Conservation (phyloP, 352 stramenopile genomes). For the Pythium periplocum region DNA sequence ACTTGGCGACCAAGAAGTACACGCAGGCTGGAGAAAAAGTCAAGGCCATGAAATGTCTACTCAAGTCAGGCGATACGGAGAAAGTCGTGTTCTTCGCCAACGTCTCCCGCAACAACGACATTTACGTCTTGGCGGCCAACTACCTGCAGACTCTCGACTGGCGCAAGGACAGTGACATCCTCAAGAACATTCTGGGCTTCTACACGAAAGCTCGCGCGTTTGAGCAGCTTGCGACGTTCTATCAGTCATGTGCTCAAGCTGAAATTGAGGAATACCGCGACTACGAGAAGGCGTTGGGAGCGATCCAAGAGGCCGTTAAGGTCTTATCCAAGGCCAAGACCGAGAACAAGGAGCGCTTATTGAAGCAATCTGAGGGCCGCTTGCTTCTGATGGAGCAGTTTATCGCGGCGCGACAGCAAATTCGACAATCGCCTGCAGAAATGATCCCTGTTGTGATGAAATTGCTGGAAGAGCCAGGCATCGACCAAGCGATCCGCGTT, state of each 20-base stretch:
- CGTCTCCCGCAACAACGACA: conserved; percentile 88
- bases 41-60: conserved; percentile 93
- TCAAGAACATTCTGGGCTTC: conserved; percentile 93
- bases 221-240: conserved; percentile 89
- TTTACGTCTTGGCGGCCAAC: conserved; percentile 94
- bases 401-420: conserved; percentile 54
- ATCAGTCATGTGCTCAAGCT: conserved; percentile 86
- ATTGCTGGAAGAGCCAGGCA: conserved; percentile 78
- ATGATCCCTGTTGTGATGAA: conserved; percentile 74
- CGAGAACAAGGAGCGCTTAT: conserved; percentile 62
- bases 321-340: conserved; percentile 73
- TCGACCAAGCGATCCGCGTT: conserved; percentile 83
- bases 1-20: conserved; percentile 95
- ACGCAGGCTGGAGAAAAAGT: conserved; percentile 91
- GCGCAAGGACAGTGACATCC: conserved; percentile 84
- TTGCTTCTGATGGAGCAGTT: conserved; percentile 86
- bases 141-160: conserved; percentile 95
- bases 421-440: conserved; percentile 54
- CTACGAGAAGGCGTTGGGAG: conserved; percentile 90
- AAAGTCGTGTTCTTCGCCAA: conserved; percentile 95
- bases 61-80: conserved; percentile 94
- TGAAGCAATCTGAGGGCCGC: conserved; percentile 49
- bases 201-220: conserved; percentile 94
- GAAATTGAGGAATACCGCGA: conserved; percentile 94
- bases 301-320: conserved; percentile 88